Conservation (phyloP, 2,329 filamentous ascomycete genomes). For the Colletotrichum sp. region DNA sequence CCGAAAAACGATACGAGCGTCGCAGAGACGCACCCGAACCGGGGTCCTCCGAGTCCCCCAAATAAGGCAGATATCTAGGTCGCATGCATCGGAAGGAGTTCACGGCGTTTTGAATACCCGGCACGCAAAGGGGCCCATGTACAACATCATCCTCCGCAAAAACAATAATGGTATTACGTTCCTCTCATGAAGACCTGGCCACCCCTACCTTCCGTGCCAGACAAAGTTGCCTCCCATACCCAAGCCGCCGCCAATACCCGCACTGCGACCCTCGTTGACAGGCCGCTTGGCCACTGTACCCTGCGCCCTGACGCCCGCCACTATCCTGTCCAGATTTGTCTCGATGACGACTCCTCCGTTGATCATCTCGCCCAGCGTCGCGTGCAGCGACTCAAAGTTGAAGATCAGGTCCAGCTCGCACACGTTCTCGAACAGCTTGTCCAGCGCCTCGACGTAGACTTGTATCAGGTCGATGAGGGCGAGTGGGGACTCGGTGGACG, state of each 20-base stretch:
- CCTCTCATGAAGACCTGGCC: neutral
- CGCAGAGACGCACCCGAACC: slow-evolving; percentile 40
- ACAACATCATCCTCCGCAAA: slow-evolving; percentile 29
- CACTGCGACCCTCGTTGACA: slow-evolving; percentile 69
- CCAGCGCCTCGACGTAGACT: slow-evolving; percentile 95
- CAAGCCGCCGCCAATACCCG: slow-evolving; percentile 53
- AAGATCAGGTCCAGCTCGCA: slow-evolving; percentile 99
- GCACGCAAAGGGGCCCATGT: slow-evolving; percentile 23
- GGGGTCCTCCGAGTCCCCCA: slow-evolving; percentile 26
- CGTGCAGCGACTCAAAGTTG: slow-evolving; percentile 97
- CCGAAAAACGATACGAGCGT: slow-evolving; percentile 47
- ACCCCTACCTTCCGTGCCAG: slow-evolving; percentile 48
- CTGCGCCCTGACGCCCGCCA: slow-evolving; percentile 80
- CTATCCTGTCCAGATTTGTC: slow-evolving; percentile 86
- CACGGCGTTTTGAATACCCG: slow-evolving; percentile 21
- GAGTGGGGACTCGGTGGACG: slow-evolving; percentile 92
- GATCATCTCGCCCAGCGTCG: slow-evolving; percentile 90
- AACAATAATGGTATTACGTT: neutral
- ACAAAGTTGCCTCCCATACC: slow-evolving; percentile 65
- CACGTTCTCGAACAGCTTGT: slow-evolving; percentile 96
- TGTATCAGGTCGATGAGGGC: slow-evolving; percentile 96
- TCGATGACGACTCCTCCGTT: slow-evolving; percentile 94
- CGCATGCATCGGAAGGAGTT: slow-evolving; percentile 18
- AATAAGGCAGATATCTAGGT: neutral
- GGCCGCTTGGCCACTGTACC: slow-evolving; percentile 80